phyloP scores from a whole-genome alignment of 805 yeast genomes.

The Millerago galiae region DNA sequence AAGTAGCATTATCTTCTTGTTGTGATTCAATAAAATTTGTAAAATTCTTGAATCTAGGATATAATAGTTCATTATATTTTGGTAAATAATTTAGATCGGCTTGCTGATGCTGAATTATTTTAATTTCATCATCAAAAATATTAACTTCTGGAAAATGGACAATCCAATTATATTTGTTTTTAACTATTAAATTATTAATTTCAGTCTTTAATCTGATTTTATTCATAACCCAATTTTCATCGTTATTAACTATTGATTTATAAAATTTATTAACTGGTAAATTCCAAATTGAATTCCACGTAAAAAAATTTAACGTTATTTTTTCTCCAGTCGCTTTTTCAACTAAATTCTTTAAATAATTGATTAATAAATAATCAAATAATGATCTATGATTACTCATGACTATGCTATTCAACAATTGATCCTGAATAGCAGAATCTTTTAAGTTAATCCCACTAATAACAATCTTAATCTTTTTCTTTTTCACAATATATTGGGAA shows the following conservation, averaged over 20 bases:
- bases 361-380: constrained; percentile 57
- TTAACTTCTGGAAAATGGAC: constrained; percentile 84
- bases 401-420: constrained; percentile 29
- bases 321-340: constrained; percentile 18
- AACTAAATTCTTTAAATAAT: constrained; percentile 25
- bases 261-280: constrained; percentile 49
- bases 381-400: constrained; percentile 61
- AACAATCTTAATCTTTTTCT: constrained; percentile 21
- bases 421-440: constrained; percentile 14
- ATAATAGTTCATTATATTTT: constrained; percentile 50
- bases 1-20: constrained; percentile 4
- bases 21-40: constrained; percentile 34
- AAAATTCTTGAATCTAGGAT: constrained; percentile 69
- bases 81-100: constrained; percentile 58
- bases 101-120: constrained; percentile 43
- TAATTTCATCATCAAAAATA: constrained; percentile 46
- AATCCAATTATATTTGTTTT: constrained; percentile 47
- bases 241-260: constrained; percentile 43
- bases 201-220: constrained; percentile 30
- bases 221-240: constrained; percentile 58
- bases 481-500: constrained; percentile 16
- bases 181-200: constrained; percentile 28
- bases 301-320: constrained; percentile 43
- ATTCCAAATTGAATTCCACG: constrained; percentile 64
- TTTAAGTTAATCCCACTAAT: constrained; percentile 22